Conservation (phyloP, 495 filamentous ascomycete genomes). For the Lasiosphaeria hispida region DNA sequence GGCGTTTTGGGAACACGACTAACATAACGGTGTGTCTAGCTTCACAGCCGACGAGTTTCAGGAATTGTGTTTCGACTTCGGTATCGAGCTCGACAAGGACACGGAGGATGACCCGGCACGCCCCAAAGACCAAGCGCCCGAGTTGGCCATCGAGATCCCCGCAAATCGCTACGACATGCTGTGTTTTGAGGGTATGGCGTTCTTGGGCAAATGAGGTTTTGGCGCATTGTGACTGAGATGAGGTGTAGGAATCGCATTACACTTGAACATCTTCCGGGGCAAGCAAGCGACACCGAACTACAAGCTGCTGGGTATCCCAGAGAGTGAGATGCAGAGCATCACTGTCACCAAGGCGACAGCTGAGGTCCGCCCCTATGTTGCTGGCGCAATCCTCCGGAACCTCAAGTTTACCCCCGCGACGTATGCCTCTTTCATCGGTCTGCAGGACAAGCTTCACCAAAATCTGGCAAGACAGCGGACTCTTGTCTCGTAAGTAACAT, state of each 20-base stretch:
- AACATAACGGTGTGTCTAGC: constrained; percentile 38
- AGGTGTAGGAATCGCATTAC: constrained; percentile 68
- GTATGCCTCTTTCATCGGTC: constrained; percentile 95
- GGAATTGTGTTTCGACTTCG: constrained; percentile 97
- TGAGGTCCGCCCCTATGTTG: constrained; percentile 79
- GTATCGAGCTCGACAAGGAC: constrained; percentile 97
- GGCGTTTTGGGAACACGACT: background rate
- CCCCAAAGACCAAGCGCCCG: constrained; percentile 79
- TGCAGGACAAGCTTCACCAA: constrained; percentile 97
- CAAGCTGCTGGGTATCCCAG: constrained; percentile 64
- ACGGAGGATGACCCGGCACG: constrained; percentile 63
- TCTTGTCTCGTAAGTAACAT: constrained; percentile 61
- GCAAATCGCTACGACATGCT: constrained; percentile 99
- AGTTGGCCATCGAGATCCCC: constrained; percentile 98
- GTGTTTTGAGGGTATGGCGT: constrained; percentile 73
- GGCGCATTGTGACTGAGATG: constrained; percentile 6
- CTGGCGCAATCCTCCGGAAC: constrained; percentile 81
- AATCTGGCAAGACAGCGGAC: constrained; percentile 93
- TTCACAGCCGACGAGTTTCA: constrained; percentile 95
- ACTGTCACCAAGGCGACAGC: constrained; percentile 76
- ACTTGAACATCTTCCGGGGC: constrained; percentile 91
- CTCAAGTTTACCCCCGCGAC: constrained; percentile 86
- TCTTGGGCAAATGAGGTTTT: background rate
- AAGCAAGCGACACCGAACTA: constrained; percentile 74
- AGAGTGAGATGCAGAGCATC: constrained; percentile 73